A percentile compares a stretch with the other conserved stretches of the same genome.
Conservation (phyloP, 345 rosid species). For the Combretum micranthum region DNA sequence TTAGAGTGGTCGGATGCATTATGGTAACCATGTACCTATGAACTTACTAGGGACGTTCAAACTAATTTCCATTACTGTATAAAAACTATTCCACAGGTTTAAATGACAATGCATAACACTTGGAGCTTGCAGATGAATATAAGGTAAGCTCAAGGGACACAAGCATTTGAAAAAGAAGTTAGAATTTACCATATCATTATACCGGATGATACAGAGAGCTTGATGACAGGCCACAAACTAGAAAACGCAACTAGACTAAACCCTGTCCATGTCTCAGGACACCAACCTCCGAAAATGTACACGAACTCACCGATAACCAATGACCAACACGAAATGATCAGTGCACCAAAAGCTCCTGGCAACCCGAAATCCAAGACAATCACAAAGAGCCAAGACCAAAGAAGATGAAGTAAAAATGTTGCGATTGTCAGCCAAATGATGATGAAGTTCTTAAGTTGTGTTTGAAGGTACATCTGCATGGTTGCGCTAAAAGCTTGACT, state of each 20-base stretch:
- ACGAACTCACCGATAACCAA: constrained; percentile 12
- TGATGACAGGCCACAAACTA: constrained; percentile 16
- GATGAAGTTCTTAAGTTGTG: constrained; percentile 20
- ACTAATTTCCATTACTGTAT: neutral
- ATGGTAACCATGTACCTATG: too few species aligned
- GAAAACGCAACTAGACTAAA: constrained; percentile 12
- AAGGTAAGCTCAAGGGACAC: too few species aligned
- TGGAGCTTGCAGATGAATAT: too few species aligned
- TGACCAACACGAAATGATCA: constrained; percentile 16
- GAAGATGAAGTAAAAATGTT: constrained; percentile 11
- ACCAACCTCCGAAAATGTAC: constrained; percentile 18
- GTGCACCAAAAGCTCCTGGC: constrained; percentile 9
- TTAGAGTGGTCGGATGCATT: too few species aligned
- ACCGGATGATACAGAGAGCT: constrained; percentile 24
- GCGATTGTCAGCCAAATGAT: constrained; percentile 16
- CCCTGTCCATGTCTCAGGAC: constrained; percentile 19
- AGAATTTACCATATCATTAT: constrained; percentile 17
- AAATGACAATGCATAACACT: too few species aligned
- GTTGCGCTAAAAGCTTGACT: constrained; percentile 15
- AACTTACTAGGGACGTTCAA: neutral
- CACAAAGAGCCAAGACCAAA: constrained; percentile 17
- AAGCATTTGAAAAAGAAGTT: too few species aligned
- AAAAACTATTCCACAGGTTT: neutral
- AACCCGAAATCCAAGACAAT: constrained; percentile 6
- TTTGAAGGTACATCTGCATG: constrained; percentile 24